Conservation (phyloP, 75 land plant species). For the Selaginella tamariscina region DNA sequence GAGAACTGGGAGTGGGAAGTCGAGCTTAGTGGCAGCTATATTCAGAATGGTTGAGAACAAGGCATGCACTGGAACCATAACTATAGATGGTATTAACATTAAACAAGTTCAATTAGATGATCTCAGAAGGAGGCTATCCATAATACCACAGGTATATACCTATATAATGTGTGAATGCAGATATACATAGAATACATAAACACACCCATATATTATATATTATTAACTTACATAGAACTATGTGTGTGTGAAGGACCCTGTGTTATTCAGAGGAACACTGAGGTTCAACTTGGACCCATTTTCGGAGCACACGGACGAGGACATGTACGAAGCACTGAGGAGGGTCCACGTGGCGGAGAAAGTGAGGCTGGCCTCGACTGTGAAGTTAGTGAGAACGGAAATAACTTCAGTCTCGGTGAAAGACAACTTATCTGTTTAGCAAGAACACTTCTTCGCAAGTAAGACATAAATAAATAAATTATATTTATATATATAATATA, state of each 20-base stretch:
- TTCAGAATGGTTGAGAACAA: conserved; percentile 22
- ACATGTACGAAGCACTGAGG: conserved; percentile 23
- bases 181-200: too few species aligned
- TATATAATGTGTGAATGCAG: too few species aligned
- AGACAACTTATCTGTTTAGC: conserved; percentile 31
- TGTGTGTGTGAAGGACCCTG: conserved; percentile 28
- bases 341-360: conserved; percentile 24
- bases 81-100: conserved; percentile 27
- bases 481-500: neutral
- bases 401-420: conserved; percentile 33
- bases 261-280: conserved; percentile 24
- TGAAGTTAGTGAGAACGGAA: conserved; percentile 25
- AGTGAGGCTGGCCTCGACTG: conserved; percentile 22
- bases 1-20: conserved; percentile 34
- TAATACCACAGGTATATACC: conserved; percentile 28
- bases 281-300: conserved; percentile 35
- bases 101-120: conserved; percentile 25
- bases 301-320: conserved; percentile 18
- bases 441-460: conserved; percentile 26
- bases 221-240: too few species aligned
- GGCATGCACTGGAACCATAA: conserved; percentile 17
- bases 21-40: conserved; percentile 29
- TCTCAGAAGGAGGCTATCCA: conserved; percentile 27
- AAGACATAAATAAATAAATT: neutral
- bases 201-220: too few species aligned